Evolutionary conservation across 192 early-diverging fungal species (phyloP).

Genomic region (Umbelopsis vinacea): DNA sequence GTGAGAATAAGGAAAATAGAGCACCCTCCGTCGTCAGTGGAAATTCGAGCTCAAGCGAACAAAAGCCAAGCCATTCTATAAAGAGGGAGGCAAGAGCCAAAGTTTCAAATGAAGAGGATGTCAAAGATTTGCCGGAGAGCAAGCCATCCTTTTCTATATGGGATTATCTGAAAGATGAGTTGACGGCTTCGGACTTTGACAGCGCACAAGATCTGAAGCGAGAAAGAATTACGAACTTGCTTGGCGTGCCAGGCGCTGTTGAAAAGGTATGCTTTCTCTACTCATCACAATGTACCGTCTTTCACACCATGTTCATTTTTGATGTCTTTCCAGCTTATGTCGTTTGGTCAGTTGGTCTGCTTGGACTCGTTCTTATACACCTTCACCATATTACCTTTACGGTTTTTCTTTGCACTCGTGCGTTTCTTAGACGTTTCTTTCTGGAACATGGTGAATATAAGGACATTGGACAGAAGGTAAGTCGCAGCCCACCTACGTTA

Average conservation of each 20-base stretch:
- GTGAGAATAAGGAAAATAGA: background rate
- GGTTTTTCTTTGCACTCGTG: slow-evolving; percentile 73
- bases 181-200: slow-evolving; percentile 69
- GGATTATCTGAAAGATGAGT: slow-evolving; percentile 67
- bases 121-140: background rate
- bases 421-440: slow-evolving; percentile 45
- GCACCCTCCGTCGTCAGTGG: background rate
- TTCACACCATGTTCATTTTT: too few species aligned
- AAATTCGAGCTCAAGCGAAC: background rate
- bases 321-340: slow-evolving; percentile 64
- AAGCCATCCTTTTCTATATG: slow-evolving; percentile 48
- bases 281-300: background rate
- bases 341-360: slow-evolving; percentile 90
- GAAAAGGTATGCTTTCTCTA: slow-evolving; percentile 68
- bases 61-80: background rate
- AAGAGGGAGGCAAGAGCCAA: background rate
- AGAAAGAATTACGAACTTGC: slow-evolving; percentile 85
- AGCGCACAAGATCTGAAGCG: slow-evolving; percentile 81
- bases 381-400: slow-evolving; percentile 91
- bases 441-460: slow-evolving; percentile 42
- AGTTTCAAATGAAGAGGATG: background rate
- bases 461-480: slow-evolving; percentile 41
- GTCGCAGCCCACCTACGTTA: too few species aligned
- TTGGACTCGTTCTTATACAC: slow-evolving; percentile 95
- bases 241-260: slow-evolving; percentile 84